These are phyloP conservation scores for Epichloe coenophiala DNA, from an alignment of 2,329 filamentous ascomycete species.

Conservation along the genomic window DNA sequence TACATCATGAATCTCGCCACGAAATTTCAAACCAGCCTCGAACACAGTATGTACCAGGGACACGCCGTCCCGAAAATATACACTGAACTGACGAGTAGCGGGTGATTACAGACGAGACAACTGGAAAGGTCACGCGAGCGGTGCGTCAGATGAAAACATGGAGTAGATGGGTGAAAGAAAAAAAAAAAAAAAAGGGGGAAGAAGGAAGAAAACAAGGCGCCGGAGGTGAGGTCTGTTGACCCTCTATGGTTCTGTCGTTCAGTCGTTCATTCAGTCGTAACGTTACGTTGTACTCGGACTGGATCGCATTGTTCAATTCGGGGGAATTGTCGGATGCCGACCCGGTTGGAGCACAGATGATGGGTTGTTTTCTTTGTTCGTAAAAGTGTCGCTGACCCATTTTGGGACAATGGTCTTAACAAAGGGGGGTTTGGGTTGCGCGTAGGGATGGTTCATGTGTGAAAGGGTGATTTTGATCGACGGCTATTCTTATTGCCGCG, in stretches of 20 bases:
- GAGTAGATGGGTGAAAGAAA: slow-evolving; percentile 1
- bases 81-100: too few relatives aligned
- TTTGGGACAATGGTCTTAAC: background rate
- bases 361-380: background rate
- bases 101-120: background rate
- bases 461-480: slow-evolving; percentile 37
- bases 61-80: too few relatives aligned
- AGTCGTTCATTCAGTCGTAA: slow-evolving; percentile 7
- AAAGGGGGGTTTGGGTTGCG: background rate
- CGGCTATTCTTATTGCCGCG: slow-evolving; percentile 23
- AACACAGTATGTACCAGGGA: too few relatives aligned
- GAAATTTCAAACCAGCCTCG: too few relatives aligned
- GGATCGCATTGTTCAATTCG: background rate
- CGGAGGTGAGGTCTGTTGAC: background rate
- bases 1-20: background rate
- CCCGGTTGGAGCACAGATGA: background rate
- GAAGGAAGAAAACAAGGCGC: slow-evolving; percentile 4
- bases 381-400: slow-evolving; percentile 11
- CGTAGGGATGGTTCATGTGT: slow-evolving; percentile 1
- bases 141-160: background rate
- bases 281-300: background rate
- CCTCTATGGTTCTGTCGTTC: background rate
- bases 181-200: slow-evolving; percentile 5
- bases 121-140: too few relatives aligned
- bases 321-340: too few relatives aligned